Evolutionary conservation across 768 basidiomycete species (phyloP).

Genomic region (Kwoniella sp.): DNA sequence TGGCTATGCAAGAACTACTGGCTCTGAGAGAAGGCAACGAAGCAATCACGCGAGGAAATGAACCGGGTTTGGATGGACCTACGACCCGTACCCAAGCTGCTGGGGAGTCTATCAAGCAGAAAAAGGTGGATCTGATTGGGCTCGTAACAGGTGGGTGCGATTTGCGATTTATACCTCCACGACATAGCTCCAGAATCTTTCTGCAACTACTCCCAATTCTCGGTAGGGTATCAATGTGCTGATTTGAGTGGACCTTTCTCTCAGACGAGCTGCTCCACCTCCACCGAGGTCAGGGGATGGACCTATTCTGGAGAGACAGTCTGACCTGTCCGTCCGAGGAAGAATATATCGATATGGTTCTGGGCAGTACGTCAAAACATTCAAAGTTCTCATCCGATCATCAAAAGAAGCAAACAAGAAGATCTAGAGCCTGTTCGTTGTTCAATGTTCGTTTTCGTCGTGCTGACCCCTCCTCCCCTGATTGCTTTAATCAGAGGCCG

Average conservation of each 20-base stretch:
- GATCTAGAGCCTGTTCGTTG: not conserved
- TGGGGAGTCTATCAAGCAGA: constrained; percentile 31
- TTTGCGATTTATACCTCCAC: too few species aligned
- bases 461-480: not conserved
- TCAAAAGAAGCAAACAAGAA: too few species aligned
- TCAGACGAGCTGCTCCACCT: constrained; percentile 75
- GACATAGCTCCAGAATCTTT: too few species aligned
- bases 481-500: constrained; percentile 69
- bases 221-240: too few species aligned
- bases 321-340: constrained; percentile 89
- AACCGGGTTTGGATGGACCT: constrained; percentile 1
- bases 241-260: too few species aligned
- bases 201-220: too few species aligned
- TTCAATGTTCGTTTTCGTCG: not conserved
- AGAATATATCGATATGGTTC: constrained; percentile 94
- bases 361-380: constrained; percentile 69
- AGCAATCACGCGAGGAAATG: not conserved
- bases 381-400: too few species aligned
- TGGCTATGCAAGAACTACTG: constrained; percentile 83
- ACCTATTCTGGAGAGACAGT: constrained; percentile 91
- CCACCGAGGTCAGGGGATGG: constrained; percentile 92
- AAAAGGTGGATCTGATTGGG: constrained; percentile 61
- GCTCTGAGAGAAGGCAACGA: constrained; percentile 55
- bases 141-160: constrained; percentile 75
- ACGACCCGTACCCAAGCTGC: constrained; percentile 1